These are phyloP conservation scores for Tricholoma furcatifolium DNA, from an alignment of 768 basidiomycete species.

Conservation along the genomic window DNA sequence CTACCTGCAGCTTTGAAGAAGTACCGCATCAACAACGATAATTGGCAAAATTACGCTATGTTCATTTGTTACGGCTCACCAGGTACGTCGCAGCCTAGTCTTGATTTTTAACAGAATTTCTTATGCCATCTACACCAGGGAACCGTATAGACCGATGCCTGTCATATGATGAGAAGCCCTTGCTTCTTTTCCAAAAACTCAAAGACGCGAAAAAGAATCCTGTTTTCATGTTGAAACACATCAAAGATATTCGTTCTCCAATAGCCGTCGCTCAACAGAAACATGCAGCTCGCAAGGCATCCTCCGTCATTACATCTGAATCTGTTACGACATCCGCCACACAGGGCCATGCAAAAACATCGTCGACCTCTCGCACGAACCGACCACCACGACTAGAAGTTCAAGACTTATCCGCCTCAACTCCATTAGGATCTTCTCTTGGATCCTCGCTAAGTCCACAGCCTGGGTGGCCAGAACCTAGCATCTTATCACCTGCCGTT, in stretches of 20 bases:
- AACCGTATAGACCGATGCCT: conserved; percentile 90
- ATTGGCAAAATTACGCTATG: conserved; percentile 99
- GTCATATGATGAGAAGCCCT: conserved; percentile 96
- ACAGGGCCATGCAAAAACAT: conserved; percentile 41
- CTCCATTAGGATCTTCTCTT: conserved; percentile 44
- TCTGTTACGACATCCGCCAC: conserved; percentile 40
- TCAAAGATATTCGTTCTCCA: conserved; percentile 95
- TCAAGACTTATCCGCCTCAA: conserved; percentile 51
- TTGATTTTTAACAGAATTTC: not conserved
- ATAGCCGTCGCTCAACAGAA: conserved; percentile 97
- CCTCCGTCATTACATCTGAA: conserved; percentile 48
- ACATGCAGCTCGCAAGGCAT: conserved; percentile 84
- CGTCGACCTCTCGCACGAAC: conserved; percentile 40
- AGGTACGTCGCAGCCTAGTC: conserved; percentile 45
- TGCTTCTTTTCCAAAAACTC: conserved; percentile 94
- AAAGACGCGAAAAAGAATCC: conserved; percentile 98
- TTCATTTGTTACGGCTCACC: conserved; percentile 97
- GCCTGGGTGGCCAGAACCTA: conserved; percentile 74
- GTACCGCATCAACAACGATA: conserved; percentile 97
- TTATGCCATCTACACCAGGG: conserved; percentile 34
- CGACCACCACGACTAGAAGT: conserved; percentile 74
- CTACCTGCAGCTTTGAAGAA: conserved; percentile 97
- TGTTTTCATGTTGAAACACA: conserved; percentile 98
- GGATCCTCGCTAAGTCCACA: conserved; percentile 63
- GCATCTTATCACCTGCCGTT: conserved; percentile 56